Evolutionary conservation across 2,329 filamentous ascomycete species (phyloP).

Genomic region (Xylariaceae sp.): DNA sequence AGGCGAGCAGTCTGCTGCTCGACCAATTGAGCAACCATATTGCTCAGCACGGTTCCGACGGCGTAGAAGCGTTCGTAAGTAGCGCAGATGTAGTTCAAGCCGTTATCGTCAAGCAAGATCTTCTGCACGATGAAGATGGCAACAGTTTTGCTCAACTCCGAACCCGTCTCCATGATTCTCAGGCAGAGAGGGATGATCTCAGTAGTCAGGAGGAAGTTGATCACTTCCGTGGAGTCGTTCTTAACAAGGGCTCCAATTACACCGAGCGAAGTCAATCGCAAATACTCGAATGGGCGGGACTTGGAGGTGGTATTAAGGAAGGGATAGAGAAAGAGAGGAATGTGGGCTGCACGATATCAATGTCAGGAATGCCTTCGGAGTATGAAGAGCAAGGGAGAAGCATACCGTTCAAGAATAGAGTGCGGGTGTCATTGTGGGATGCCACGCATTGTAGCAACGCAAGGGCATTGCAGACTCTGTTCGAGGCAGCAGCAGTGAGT

Average conservation of each 20-base stretch:
- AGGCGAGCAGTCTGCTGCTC: conserved; percentile 95
- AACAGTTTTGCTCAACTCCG: conserved; percentile 96
- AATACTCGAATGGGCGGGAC: conserved; percentile 93
- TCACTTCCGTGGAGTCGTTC: conserved; percentile 97
- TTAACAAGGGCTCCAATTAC: conserved; percentile 97
- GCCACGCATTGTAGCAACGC: conserved; percentile 95
- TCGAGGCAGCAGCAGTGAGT: conserved; percentile 93
- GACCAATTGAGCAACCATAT: conserved; percentile 97
- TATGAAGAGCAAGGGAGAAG: neutral
- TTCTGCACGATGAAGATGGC: conserved; percentile 99
- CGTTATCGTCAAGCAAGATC: conserved; percentile 93
- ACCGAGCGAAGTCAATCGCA: conserved; percentile 89
- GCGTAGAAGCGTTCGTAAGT: conserved; percentile 98
- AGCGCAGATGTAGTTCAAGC: conserved; percentile 95
- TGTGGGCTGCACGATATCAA: conserved; percentile 64
- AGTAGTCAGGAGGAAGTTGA: conserved; percentile 96
- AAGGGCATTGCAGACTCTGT: conserved; percentile 94
- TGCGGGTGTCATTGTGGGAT: conserved; percentile 92
- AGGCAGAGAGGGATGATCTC: conserved; percentile 98
- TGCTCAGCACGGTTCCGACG: conserved; percentile 93
- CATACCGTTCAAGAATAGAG: conserved; percentile 84
- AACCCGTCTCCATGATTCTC: conserved; percentile 98
- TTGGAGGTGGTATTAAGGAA: conserved; percentile 99
- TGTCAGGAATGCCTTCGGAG: conserved; percentile 5
- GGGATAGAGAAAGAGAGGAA: conserved; percentile 94